These are phyloP conservation scores for Penicillium steckii DNA, from an alignment of 495 filamentous ascomycete genomes.

Conservation along the genomic window DNA sequence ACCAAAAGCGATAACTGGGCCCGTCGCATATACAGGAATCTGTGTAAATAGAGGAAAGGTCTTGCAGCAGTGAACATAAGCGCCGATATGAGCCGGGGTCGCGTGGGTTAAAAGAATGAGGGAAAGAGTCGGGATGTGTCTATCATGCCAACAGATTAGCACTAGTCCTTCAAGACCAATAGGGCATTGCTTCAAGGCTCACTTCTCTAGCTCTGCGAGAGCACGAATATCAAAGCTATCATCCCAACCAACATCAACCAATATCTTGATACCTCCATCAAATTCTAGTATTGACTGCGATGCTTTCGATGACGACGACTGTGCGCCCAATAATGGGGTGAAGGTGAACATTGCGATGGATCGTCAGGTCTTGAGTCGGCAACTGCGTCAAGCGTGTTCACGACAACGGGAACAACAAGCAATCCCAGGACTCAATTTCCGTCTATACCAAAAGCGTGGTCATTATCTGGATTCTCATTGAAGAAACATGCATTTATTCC, in stretches of 20 bases:
- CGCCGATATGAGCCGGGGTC: constrained; percentile 84
- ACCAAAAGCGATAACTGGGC: constrained; percentile 88
- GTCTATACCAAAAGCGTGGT: neutral
- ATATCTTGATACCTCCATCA: constrained; percentile 92
- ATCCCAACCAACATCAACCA: constrained; percentile 96
- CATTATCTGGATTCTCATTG: neutral
- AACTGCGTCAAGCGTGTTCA: constrained; percentile 12
- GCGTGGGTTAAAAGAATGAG: constrained; percentile 94
- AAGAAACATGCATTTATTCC: neutral
- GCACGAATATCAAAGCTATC: constrained; percentile 78
- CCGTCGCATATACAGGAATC: constrained; percentile 95
- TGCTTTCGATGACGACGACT: constrained; percentile 73
- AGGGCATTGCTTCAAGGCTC: constrained; percentile 24
- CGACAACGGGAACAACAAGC: constrained; percentile 6
- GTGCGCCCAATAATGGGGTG: constrained; percentile 86
- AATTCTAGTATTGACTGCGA: constrained; percentile 95
- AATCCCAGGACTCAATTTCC: neutral
- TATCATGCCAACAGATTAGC: constrained; percentile 32
- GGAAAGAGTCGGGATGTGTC: constrained; percentile 86
- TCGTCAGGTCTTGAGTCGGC: constrained; percentile 2
- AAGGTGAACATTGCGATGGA: constrained; percentile 82
- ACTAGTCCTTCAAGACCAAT: neutral
- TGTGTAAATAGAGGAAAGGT: constrained; percentile 87
- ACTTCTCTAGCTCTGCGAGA: constrained; percentile 88
- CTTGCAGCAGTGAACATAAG: constrained; percentile 96